Conservation (phyloP, 768 basidiomycete species). For the Boletus huronensis region DNA sequence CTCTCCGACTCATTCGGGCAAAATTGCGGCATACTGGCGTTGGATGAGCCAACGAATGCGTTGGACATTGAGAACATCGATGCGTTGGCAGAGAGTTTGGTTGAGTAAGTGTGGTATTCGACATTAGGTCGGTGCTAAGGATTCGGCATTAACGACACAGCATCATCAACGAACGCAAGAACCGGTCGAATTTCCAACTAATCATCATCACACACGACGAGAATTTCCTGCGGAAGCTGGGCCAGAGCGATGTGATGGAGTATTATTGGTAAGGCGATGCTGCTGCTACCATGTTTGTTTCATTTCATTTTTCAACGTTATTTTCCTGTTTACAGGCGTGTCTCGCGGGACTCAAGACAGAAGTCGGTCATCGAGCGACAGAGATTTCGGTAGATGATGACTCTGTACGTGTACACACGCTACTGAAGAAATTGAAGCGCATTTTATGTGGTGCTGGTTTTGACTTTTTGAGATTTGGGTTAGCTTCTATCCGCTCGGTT, state of each 20-base stretch:
- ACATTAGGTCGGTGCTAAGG: not conserved
- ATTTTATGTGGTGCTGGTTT: not conserved
- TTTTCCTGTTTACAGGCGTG: slow-evolving; percentile 55
- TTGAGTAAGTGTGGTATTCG: slow-evolving; percentile 63
- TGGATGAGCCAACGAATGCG: slow-evolving; percentile 98
- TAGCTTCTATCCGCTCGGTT: slow-evolving; percentile 5
- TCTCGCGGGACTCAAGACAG: slow-evolving; percentile 65
- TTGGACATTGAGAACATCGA: slow-evolving; percentile 95
- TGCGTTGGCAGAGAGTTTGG: slow-evolving; percentile 84
- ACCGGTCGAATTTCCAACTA: slow-evolving; percentile 90
- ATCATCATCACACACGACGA: slow-evolving; percentile 98
- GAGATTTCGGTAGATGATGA: slow-evolving; percentile 47
- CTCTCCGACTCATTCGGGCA: slow-evolving; percentile 96
- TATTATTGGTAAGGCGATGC: slow-evolving; percentile 69
- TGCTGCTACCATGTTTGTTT: not conserved
- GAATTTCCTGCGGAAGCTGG: slow-evolving; percentile 86
- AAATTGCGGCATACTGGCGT: slow-evolving; percentile 94
- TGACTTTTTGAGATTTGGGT: slow-evolving; percentile 13
- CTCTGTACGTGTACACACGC: not conserved
- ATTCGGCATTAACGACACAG: slow-evolving; percentile 38
- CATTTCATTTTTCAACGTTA: not conserved
- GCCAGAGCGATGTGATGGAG: slow-evolving; percentile 90
- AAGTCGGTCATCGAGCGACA: slow-evolving; percentile 77
- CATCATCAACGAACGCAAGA: slow-evolving; percentile 90
- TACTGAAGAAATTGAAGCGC: not conserved